phyloP scores from a whole-genome alignment of 176 grass and related monocot species.

The Calamus simplicifolius region DNA sequence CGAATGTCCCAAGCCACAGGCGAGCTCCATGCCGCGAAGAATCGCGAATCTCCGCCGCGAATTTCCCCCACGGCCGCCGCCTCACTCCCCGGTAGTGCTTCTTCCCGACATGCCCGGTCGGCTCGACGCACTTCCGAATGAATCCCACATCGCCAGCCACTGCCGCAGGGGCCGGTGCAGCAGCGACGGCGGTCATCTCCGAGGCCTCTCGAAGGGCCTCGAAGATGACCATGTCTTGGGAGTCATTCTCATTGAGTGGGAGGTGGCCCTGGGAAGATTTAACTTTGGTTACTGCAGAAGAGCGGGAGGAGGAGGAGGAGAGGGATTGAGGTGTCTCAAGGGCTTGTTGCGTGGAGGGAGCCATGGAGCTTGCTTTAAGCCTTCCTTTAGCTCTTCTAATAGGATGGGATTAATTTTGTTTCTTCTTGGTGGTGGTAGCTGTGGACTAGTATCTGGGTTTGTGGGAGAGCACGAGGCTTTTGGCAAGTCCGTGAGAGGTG shows the following conservation, averaged over 20 bases:
- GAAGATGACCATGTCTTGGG: slow-evolving; percentile 90
- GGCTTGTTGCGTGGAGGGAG: too few species aligned
- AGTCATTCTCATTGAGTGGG: slow-evolving; percentile 87
- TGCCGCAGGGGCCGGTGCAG: background rate
- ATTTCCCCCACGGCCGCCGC: slow-evolving; percentile 88
- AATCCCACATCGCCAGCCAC: slow-evolving; percentile 2
- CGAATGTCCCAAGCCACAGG: slow-evolving; percentile 91
- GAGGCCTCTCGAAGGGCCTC: slow-evolving; percentile 81
- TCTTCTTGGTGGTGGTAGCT: too few species aligned
- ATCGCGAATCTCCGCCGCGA: slow-evolving; percentile 90
- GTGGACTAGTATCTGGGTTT: too few species aligned
- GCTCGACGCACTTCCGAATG: background rate
- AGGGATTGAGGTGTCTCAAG: too few species aligned
- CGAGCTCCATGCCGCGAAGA: slow-evolving; percentile 60
- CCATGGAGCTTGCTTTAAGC: too few species aligned
- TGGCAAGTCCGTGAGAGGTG: too few species aligned
- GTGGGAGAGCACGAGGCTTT: too few species aligned
- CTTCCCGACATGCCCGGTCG: slow-evolving; percentile 16
- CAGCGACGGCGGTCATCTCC: slow-evolving; percentile 2
- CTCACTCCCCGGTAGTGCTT: slow-evolving; percentile 65
- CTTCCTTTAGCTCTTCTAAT: too few species aligned
- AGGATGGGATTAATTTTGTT: too few species aligned
- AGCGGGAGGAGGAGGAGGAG: too few species aligned
- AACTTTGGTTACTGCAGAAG: too few species aligned
- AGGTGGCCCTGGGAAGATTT: slow-evolving; percentile 24